Evolutionary conservation across 352 stramenopile species (phyloP).

Genomic region (Phytopythium kandeliae): DNA sequence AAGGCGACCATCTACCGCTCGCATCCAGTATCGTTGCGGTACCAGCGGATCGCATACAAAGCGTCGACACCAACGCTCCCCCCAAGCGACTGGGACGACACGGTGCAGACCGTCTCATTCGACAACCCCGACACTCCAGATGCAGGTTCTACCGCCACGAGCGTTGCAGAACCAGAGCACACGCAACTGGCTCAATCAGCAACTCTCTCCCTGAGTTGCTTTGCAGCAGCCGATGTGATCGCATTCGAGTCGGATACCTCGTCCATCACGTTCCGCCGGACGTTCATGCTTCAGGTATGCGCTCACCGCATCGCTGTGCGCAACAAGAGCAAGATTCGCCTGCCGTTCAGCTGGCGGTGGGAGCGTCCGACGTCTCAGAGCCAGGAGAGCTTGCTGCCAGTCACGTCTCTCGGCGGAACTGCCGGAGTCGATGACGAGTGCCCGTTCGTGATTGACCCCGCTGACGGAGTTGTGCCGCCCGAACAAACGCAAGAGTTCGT

Average conservation of each 20-base stretch:
- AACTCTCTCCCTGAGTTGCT: slow-evolving; percentile 45
- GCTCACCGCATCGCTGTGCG: slow-evolving; percentile 58
- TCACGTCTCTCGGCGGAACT: slow-evolving; percentile 1
- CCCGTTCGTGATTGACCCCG: slow-evolving; percentile 86
- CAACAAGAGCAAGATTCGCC: slow-evolving; percentile 69
- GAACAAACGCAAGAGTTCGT: slow-evolving; percentile 67
- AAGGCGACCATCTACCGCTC: slow-evolving; percentile 30
- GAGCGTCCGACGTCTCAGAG: slow-evolving; percentile 14
- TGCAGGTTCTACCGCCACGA: slow-evolving; percentile 12
- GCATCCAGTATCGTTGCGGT: slow-evolving; percentile 31
- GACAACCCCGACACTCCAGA: slow-evolving; percentile 10
- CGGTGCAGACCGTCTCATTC: slow-evolving; percentile 55
- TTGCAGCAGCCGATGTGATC: slow-evolving; percentile 56
- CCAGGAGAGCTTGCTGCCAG: slow-evolving; percentile 4
- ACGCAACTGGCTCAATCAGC: slow-evolving; percentile 29
- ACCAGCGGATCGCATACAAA: slow-evolving; percentile 55
- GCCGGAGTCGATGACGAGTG: slow-evolving; percentile 44
- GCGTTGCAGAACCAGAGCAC: slow-evolving; percentile 38
- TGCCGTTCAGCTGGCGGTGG: slow-evolving; percentile 60
- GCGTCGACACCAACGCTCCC: slow-evolving; percentile 6
- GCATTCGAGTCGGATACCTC: slow-evolving; percentile 56
- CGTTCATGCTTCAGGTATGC: slow-evolving; percentile 86
- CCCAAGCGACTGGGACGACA: slow-evolving; percentile 74
- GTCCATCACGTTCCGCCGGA: slow-evolving; percentile 65
- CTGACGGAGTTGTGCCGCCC: slow-evolving; percentile 41